Base-by-base conservation (phyloP, 495 filamentous ascomycete genomes). In the Penicillium turbatum region DNA sequence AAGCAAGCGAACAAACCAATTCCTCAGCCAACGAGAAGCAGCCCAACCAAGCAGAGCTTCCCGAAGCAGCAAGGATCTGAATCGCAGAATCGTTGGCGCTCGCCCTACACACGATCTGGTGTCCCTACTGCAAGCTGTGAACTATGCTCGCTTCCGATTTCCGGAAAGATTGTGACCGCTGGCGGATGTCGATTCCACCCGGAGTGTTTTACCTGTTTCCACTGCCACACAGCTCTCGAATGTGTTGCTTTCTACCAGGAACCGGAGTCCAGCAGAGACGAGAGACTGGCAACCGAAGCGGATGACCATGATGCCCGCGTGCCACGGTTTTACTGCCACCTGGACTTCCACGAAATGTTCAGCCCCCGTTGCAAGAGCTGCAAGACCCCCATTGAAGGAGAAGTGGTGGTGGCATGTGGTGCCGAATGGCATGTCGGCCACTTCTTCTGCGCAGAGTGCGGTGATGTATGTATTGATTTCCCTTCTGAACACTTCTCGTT, bases 401-500 rank as follows among this genome's bases (percentile, higher is more conserved):
- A 97, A 73, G 88, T 97, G 36, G 83, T 96, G 11, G 84, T 97
- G 35, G 93, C 93, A 3, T 88, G 93, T 60, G 93, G 95, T 16
- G 84, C 86, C 16, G 89, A 95, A 71, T 99, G 90, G 90, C 93
- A 99, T 71, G 88, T 88, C 57, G 93, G 93, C 1, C 93, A 99
- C 74, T 99, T 99, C 77, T 99, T 97, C 80, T 99, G 93, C 66
- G 95, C 95, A 27, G 89, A 99, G 78, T 99, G 93, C 72, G 93
- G 93, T 56, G 93, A 99, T 79, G 80, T 83, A 72, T 37, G 78
- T 68, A 29, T 51, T 2, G 8, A 16, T 45, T 17, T 26, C 26
- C 34, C 12, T 24, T 44, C 1, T 36, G 7, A 12, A 30, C 1
- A 16, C n/a, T n/a, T n/a, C 5, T 2, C 17, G 1, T 16, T 2